Evolutionary conservation across 805 yeast genomes (phyloP), one percentile per base, ranked within the genome.

Genomic region (Teunomyces atbi): DNA sequence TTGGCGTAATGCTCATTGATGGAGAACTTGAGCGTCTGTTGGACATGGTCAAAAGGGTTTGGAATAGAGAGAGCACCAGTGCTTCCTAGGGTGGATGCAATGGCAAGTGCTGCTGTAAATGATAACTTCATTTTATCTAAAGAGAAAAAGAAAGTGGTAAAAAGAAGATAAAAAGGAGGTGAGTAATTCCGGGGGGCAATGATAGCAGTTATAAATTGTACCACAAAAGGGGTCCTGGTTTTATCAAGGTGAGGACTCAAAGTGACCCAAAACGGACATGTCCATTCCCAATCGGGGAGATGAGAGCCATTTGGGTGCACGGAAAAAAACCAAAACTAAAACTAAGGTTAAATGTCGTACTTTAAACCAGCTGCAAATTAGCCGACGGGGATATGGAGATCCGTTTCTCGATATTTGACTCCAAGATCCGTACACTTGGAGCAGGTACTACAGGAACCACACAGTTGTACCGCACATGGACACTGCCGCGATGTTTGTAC

Each of bases 371-470:
- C 38, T 13, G 16, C 16, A 18, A 33, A 20, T 6, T 11, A n/a
- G 38, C 6, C 11, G 23, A 20, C 11, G 8, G 13, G 12, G 18
- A 36, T 21, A 36, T 36, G 39, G 39, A 36, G 15, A 7, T 26
- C 16, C 19, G 13, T n/a, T 36, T 36, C 28, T 36, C 39, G 39
- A 7, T 36, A 8, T 21, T 36, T 13, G 46, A 44, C 23, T 26
- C 27, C n/a, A 21, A 30, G 42, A 15, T 36, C 26, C 32, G 29
- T 13, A 32, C 28, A 16, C 38, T 67, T 2, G 73, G 71, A 0
- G 13, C 55, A 6, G 73, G 73, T 1, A 51, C 65, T 4, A 61
- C 70, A 1, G 74, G 73, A 0, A 54, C 45, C 8, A 74, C 69
- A 6, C 70, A 64, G n/a, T 57, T 69, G 20, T 46, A 48, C 45